Evolutionary conservation across 352 stramenopile species (phyloP).

Genomic region (Globisporangium perplexum): DNA sequence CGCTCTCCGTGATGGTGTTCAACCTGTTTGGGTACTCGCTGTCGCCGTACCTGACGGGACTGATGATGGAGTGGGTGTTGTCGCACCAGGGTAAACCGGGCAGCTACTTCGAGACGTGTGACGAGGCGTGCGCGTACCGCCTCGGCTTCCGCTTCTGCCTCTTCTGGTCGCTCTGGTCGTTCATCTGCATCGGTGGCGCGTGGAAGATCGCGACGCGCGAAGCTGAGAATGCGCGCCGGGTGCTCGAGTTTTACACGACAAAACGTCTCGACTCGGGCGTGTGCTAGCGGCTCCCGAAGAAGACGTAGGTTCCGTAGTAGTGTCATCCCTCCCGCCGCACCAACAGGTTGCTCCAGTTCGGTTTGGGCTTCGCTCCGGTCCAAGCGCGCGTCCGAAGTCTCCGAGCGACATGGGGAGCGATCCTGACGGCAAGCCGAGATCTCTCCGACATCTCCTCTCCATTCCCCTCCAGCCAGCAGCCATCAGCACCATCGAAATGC

Average conservation of each 20-base stretch:
- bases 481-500: conserved; percentile 1
- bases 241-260: conserved; percentile 50
- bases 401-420: too few relatives aligned
- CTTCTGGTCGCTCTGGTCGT: conserved; percentile 77
- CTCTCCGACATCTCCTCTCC: background rate
- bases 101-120: conserved; percentile 70
- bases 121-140: conserved; percentile 77
- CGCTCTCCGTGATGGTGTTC: conserved; percentile 80
- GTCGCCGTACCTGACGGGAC: conserved; percentile 66
- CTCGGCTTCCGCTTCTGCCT: conserved; percentile 79
- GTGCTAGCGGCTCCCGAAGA: background rate
- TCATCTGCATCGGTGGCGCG: conserved; percentile 62
- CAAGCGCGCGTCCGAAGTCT: too few relatives aligned
- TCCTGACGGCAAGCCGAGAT: background rate
- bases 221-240: conserved; percentile 43
- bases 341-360: background rate
- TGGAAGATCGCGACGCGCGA: conserved; percentile 47
- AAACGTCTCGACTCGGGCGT: conserved; percentile 9
- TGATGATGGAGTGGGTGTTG: conserved; percentile 80
- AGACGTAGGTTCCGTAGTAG: background rate
- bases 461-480: background rate
- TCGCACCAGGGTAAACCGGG: conserved; percentile 44
- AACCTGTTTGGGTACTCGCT: conserved; percentile 79
- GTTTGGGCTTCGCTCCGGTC: too few relatives aligned
- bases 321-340: background rate